These are phyloP conservation scores for Lentithecium fluviatile DNA, from an alignment of 495 filamentous ascomycete genomes.

Conservation along the genomic window DNA sequence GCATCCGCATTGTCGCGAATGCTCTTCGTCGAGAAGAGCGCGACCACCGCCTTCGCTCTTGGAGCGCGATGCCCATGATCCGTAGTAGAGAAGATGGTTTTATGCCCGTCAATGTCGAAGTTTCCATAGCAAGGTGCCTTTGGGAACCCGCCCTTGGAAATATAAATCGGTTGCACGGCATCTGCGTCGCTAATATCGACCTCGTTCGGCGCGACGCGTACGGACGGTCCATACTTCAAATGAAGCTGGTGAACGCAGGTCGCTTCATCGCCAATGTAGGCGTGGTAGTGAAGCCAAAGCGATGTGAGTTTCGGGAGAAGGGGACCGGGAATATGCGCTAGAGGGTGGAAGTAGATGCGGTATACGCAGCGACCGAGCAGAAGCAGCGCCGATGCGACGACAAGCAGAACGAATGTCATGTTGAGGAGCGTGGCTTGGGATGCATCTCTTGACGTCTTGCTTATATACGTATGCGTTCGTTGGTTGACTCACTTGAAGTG, in stretches of 20 bases:
- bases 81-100: constrained; percentile 53
- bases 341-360: constrained; percentile 14
- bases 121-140: constrained; percentile 39
- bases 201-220: constrained; percentile 26
- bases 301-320: background rate
- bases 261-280: constrained; percentile 15
- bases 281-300: constrained; percentile 14
- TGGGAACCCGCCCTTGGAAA: constrained; percentile 11
- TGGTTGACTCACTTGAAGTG: too few relatives aligned
- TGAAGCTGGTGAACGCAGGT: constrained; percentile 1
- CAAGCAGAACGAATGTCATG: too few relatives aligned
- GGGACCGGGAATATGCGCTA: constrained; percentile 10
- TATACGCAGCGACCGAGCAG: constrained; percentile 2
- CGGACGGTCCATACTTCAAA: constrained; percentile 1
- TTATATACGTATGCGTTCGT: too few relatives aligned
- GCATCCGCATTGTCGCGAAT: constrained; percentile 43
- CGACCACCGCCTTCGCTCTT: constrained; percentile 51
- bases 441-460: too few relatives aligned
- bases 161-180: constrained; percentile 11
- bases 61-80: constrained; percentile 44
- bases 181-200: constrained; percentile 18
- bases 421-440: too few relatives aligned
- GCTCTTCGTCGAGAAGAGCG: constrained; percentile 48
- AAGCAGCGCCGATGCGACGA: background rate
- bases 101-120: constrained; percentile 53